Evolutionary conservation across 1,284 basidiomycete species (phyloP).

Genomic region (Ceratobasidium papillatum): DNA sequence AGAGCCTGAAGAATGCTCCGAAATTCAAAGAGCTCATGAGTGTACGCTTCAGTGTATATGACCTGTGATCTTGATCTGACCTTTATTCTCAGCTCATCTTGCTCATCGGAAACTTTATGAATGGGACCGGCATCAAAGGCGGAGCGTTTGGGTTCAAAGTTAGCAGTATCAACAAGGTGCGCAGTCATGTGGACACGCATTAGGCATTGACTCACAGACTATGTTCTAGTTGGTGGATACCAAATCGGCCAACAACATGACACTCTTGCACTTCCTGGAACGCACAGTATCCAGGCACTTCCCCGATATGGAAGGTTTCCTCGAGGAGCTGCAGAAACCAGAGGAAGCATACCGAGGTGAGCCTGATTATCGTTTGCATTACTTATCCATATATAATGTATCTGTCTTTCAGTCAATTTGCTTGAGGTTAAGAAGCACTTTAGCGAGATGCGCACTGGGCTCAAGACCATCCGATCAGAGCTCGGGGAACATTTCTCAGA

Average conservation of each 20-base stretch:
- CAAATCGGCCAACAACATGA: constrained; percentile 93
- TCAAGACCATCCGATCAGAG: constrained; percentile 79
- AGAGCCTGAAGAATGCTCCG: constrained; percentile 77
- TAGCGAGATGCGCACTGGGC: constrained; percentile 76
- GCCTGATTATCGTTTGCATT: constrained; percentile 49
- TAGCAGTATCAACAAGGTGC: constrained; percentile 95
- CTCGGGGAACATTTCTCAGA: constrained; percentile 81
- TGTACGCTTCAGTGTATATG: constrained; percentile 57
- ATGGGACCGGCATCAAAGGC: constrained; percentile 94
- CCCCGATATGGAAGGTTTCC: constrained; percentile 85
- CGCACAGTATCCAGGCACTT: constrained; percentile 89
- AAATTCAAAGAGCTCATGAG: constrained; percentile 88
- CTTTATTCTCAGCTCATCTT: constrained; percentile 75
- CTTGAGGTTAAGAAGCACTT: constrained; percentile 80
- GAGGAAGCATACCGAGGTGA: constrained; percentile 92
- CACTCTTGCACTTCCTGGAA: constrained; percentile 94
- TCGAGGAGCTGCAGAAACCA: constrained; percentile 89
- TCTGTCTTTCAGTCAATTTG: constrained; percentile 66
- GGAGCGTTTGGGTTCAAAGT: constrained; percentile 98
- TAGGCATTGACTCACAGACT: constrained; percentile 10
- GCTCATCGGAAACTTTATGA: constrained; percentile 97
- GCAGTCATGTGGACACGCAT: constrained; percentile 21
- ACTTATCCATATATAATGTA: neutral
- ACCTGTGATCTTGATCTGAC: constrained; percentile 18
- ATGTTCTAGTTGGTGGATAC: constrained; percentile 87